Base-by-base conservation (phyloP, 192 early-diverging fungal genomes). In the Backusella parvicylindrica region DNA sequence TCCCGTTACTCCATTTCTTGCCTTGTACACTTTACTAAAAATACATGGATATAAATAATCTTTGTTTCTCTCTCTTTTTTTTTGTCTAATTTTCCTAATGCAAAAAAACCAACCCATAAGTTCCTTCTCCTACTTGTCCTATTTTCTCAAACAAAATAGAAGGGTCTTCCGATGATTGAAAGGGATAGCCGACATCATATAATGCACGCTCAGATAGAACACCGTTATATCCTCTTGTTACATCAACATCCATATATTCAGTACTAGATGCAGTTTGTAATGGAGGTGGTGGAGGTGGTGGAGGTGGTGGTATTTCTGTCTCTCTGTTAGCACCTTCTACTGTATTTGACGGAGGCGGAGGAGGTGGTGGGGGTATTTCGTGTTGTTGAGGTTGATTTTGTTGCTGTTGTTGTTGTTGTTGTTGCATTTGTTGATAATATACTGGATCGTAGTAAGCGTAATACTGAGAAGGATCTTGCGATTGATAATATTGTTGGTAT, bases 121-220 rank as follows among this genome's bases (percentile, higher is more conserved):
- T 95, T 38, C 93, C 93, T 79, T 95, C 90, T 47, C 93, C 93
- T 23, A 95, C 92, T 86, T 94, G 93, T 50, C 86, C 89, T 50
- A 93, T 87, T 18, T 84, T 88, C 71, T 90, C 89, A 80, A 91
- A 95, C 18, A 90, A 72, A 64, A 89, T 89, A 35, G 87, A 84
- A 18, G 84, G 77, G 28, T 81, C 77, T 7, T 82, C 79, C 33
- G 70, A 73, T 15, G 82, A 75, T 8, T 74, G 70, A 8, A 78
- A 77, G 12, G 82, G 81, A 40, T 82, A 76, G 0, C 84, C 81
- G 11, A 73, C 63, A 35, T 65, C 40, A 21, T 73, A 63, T 30
- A 73, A 18, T 35, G 35, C 72, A 31, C 31, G 12, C 21, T 73
- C 72, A 47, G 72, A 40, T 16, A 73, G 38, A 47, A 21, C 72